Conservation (phyloP, 2,329 filamentous ascomycete species). For the Diaporthe ilicicola region DNA sequence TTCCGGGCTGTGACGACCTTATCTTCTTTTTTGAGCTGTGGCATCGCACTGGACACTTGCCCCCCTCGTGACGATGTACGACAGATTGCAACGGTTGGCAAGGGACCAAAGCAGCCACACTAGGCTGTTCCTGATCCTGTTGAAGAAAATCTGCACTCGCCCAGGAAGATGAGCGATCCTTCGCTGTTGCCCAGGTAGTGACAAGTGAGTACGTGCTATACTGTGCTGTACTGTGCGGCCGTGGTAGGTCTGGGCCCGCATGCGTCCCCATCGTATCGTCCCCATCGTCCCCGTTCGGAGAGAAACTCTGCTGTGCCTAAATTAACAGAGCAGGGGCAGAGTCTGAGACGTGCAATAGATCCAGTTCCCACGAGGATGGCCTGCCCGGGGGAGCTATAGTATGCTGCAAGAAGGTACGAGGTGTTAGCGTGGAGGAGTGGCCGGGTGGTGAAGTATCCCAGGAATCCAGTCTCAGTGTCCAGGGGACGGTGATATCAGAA, state of each 20-base stretch:
- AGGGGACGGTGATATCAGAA: constrained; percentile 24
- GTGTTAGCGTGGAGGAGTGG: background rate
- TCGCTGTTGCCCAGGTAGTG: background rate
- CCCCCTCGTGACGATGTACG: background rate
- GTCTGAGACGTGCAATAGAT: constrained; percentile 23
- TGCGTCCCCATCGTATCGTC: constrained; percentile 17
- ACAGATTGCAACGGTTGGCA: constrained; percentile 23
- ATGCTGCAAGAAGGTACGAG: background rate
- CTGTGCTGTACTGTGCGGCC: constrained; percentile 21
- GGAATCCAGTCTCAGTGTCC: background rate
- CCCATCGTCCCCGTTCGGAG: constrained; percentile 21
- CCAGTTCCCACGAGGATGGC: constrained; percentile 17
- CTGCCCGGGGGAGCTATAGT: background rate
- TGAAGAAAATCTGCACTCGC: constrained; percentile 16
- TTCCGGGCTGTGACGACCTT: constrained; percentile 18
- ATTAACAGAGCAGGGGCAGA: constrained; percentile 24
- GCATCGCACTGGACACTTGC: background rate
- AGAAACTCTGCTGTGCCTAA: constrained; percentile 23
- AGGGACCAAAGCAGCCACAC: constrained; percentile 18
- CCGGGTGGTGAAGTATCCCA: constrained; percentile 8
- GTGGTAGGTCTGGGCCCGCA: constrained; percentile 17
- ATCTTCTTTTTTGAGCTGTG: constrained; percentile 19
- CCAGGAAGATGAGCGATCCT: constrained; percentile 26
- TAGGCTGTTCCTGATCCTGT: constrained; percentile 20
- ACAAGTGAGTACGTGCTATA: constrained; percentile 2